These are phyloP conservation scores for Dentipellis fragilis DNA, from an alignment of 768 basidiomycete species.

Conservation along the genomic window DNA sequence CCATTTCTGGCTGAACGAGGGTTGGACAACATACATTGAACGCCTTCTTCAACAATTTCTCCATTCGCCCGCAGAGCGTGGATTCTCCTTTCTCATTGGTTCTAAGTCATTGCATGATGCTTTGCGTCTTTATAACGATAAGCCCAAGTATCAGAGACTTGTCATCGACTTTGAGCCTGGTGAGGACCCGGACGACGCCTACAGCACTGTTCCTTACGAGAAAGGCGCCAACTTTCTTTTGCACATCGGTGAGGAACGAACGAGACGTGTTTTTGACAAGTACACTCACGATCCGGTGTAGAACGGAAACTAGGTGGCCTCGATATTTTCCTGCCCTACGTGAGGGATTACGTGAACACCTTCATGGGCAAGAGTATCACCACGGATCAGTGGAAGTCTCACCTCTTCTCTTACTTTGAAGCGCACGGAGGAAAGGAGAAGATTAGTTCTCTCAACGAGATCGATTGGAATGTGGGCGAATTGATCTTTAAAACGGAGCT, in stretches of 20 bases:
- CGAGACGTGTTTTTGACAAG: neutral
- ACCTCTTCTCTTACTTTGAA: conserved; percentile 64
- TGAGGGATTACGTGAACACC: conserved; percentile 70
- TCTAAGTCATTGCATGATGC: conserved; percentile 63
- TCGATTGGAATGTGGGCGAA: conserved; percentile 70
- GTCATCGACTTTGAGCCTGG: conserved; percentile 66
- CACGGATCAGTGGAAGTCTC: conserved; percentile 74
- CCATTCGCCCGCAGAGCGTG: conserved; percentile 67
- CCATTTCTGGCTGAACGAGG: conserved; percentile 87
- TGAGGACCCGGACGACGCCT: conserved; percentile 74
- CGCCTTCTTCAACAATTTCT: conserved; percentile 63
- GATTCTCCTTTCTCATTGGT: conserved; percentile 74
- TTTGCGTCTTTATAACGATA: conserved; percentile 45
- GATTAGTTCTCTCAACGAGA: conserved; percentile 50
- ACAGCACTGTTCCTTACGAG: conserved; percentile 69
- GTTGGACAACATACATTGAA: conserved; percentile 92
- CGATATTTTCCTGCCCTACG: conserved; percentile 77
- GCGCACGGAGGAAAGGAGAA: conserved; percentile 50
- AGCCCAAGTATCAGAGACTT: conserved; percentile 70
- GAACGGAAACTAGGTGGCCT: conserved; percentile 73
- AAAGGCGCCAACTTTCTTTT: conserved; percentile 87
- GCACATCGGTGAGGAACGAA: conserved; percentile 49
- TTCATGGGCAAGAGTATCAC: conserved; percentile 80
- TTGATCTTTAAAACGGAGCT: neutral
- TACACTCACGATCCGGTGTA: conserved; percentile 14